These are phyloP conservation scores for Saccharomycopsis fermentans DNA, from an alignment of 805 yeast genomes.

Conservation along the genomic window DNA sequence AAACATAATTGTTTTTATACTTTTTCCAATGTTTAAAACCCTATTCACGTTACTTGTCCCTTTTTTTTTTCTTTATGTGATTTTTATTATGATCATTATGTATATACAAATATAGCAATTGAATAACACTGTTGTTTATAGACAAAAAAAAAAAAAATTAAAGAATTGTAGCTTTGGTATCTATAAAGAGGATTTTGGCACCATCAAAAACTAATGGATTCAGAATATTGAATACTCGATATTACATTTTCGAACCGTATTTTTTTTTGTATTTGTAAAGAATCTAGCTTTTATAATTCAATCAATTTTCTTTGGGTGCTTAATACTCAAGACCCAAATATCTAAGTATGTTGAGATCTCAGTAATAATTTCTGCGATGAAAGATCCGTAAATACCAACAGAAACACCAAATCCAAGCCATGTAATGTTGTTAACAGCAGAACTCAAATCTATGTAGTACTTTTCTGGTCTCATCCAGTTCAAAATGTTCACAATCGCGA, in stretches of 20 bases:
- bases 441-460: constrained; percentile 29
- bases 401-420: constrained; percentile 63
- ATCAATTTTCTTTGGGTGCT: constrained; percentile 35
- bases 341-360: constrained; percentile 75
- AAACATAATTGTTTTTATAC: neutral
- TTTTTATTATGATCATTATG: neutral
- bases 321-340: constrained; percentile 75
- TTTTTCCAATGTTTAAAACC: neutral
- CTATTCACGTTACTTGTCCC: neutral
- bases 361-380: constrained; percentile 67
- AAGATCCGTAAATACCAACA: constrained; percentile 56
- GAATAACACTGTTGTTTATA: neutral
- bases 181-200: too few species aligned
- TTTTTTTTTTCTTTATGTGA: neutral
- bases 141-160: neutral
- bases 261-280: too few species aligned
- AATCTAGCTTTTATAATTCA: too few species aligned
- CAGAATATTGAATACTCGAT: neutral
- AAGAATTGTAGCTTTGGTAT: too few species aligned
- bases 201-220: too few species aligned
- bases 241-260: too few species aligned
- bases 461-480: constrained; percentile 19
- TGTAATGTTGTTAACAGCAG: constrained; percentile 40
- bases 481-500: constrained; percentile 21
- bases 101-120: constrained; percentile 1